Evolutionary conservation across 805 yeast species (phyloP).

Genomic region (Saturnispora diversa): DNA sequence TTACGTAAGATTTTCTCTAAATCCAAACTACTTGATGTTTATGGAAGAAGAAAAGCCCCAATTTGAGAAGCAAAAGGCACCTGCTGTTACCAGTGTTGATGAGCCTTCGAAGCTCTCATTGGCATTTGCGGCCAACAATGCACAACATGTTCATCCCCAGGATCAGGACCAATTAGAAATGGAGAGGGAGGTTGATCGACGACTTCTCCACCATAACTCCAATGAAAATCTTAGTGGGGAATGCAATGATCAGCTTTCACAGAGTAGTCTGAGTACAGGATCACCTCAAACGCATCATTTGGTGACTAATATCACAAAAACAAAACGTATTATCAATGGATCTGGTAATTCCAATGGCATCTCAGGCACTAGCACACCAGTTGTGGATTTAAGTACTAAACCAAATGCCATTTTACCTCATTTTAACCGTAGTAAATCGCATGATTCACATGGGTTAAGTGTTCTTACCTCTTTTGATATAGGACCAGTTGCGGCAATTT

Average conservation of each 20-base stretch:
- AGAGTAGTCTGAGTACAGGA: too few relatives aligned
- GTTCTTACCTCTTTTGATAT: slow-evolving; percentile 12
- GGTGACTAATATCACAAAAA: slow-evolving; percentile 6
- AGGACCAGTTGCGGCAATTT: slow-evolving; percentile 11
- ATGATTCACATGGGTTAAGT: slow-evolving; percentile 12
- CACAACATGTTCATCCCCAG: slow-evolving; percentile 3
- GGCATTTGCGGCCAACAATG: slow-evolving; percentile 22
- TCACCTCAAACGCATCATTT: slow-evolving; percentile 1
- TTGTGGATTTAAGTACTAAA: slow-evolving; percentile 6
- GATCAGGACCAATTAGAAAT: slow-evolving; percentile 22
- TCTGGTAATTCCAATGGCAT: neutral
- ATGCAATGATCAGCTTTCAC: neutral
- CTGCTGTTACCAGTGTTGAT: slow-evolving; percentile 12
- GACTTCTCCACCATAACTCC: too few relatives aligned
- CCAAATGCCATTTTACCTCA: neutral
- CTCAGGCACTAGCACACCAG: slow-evolving; percentile 1
- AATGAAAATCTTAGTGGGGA: too few relatives aligned
- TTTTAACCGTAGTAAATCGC: neutral
- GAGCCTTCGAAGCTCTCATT: slow-evolving; percentile 24
- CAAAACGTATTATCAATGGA: neutral
- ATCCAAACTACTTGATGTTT: too few relatives aligned
- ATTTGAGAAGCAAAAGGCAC: neutral
- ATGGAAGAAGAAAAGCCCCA: neutral
- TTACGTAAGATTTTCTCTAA: neutral
- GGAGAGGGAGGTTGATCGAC: slow-evolving; percentile 21